Evolutionary conservation across 2,329 filamentous ascomycete species (phyloP).

Genomic region (Colletotrichum sojae): DNA sequence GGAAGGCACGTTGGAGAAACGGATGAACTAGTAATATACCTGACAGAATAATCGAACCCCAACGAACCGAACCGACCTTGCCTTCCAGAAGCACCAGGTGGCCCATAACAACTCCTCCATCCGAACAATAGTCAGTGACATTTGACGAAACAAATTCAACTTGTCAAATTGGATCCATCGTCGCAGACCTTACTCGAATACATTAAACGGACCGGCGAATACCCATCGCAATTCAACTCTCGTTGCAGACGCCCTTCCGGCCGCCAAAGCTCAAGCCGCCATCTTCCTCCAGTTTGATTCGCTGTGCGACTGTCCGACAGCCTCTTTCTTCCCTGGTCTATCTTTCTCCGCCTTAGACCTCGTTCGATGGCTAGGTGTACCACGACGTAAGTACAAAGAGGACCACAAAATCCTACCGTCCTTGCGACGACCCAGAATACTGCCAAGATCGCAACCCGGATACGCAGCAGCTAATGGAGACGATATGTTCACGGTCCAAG

Average conservation of each 20-base stretch:
- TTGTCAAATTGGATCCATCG: slow-evolving; percentile 3
- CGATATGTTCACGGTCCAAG: not conserved
- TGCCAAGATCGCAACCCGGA: slow-evolving; percentile 24
- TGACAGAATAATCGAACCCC: not conserved
- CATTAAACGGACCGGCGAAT: slow-evolving; percentile 16
- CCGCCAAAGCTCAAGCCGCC: slow-evolving; percentile 1
- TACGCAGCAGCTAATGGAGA: slow-evolving; percentile 11
- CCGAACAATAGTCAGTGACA: slow-evolving; percentile 19
- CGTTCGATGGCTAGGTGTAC: slow-evolving; percentile 22
- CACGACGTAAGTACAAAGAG: too few species aligned
- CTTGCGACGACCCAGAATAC: slow-evolving; percentile 22
- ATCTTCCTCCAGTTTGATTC: slow-evolving; percentile 2
- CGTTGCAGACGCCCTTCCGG: not conserved
- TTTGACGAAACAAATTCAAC: slow-evolving; percentile 18
- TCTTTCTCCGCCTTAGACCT: not conserved
- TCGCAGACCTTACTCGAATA: slow-evolving; percentile 16
- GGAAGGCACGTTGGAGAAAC: slow-evolving; percentile 20
- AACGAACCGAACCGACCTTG: not conserved
- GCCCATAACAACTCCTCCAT: slow-evolving; percentile 1
- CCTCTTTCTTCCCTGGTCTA: slow-evolving; percentile 27
- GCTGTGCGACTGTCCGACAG: slow-evolving; percentile 15
- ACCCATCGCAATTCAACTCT: not conserved
- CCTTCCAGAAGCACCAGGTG: not conserved
- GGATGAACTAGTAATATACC: slow-evolving; percentile 23
- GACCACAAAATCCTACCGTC: slow-evolving; percentile 16